Evolutionary conservation across 768 basidiomycete genomes (phyloP), one percentile per base, ranked within the genome.

Genomic region (Trametes gibbosa): DNA sequence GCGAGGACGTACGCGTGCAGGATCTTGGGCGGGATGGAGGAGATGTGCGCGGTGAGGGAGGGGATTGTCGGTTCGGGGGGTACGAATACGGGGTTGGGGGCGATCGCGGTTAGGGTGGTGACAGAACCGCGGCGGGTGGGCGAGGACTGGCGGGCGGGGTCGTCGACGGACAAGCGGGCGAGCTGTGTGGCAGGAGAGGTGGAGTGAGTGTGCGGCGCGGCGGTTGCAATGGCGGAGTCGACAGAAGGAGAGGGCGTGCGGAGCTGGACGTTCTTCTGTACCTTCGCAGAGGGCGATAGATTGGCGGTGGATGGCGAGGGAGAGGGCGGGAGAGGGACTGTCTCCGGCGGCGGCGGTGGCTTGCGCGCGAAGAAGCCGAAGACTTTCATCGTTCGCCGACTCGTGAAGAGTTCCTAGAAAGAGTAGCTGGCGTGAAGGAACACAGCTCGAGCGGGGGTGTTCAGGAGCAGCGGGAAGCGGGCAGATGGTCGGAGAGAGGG

Each of bases 1-100:
- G 81, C 58, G 34, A 90, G 76, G 32, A 80, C 78, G 72, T 87
- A 89, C 0, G 79, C 58, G 66, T 89, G 86, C 0, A 90, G 75
- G 0, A 79, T 84, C 70, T 88, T 85, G 7, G 88, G 75, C 12
- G 89, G 89, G 40, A 90, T 79, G 13, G 82, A 77, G 29, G 75
- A 68, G 66, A 90, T 76, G 61, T 87, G 78, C 6, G 80, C 66
- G 45, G 78, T 73, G 1, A 90, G 73, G 13, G 74, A 63, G 32
- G 63, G 61, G 3, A 63, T 64, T 65, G 27, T 84, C 77, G 61
- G 70, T 39, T 71, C 72, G 47, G 69, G 69, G 2, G 67, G 63
- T 29, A 63, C 58, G 27, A 60, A 63, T 5, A 43, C 48, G 32
- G 58, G 62, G 50, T 63, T 63, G 58, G 24, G 74, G 68, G 17